Evolutionary conservation across 495 filamentous ascomycete genomes (phyloP), one percentile per base, ranked within the genome.

Genomic region (Lepraria neglecta): DNA sequence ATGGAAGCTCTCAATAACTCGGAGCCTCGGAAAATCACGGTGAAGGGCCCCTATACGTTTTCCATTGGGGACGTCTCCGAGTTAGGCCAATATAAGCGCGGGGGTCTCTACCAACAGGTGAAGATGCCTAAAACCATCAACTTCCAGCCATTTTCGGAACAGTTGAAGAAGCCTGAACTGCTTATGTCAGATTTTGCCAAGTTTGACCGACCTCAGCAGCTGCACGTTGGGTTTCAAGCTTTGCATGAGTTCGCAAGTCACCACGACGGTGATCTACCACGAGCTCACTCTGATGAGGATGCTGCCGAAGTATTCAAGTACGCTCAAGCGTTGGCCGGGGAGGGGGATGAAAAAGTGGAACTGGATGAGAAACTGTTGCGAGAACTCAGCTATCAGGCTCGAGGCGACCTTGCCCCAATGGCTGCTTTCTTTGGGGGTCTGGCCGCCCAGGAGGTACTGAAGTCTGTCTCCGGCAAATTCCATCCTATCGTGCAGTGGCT

Each of bases 401-500:
- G 80, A 35, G 95, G 95, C 64, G 91, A 97, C 68, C 75, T 99
- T 43, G 90, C 82, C 63, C 87, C 95, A 11, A 87, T 99, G 82
- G 90, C 91, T 28, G 92, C 95, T 19, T 89, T 97, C 76, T 96
- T 96, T 71, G 95, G 95, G 69, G 95, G 95, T 67, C 81, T 97
- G 62, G 87, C 89, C 44, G 95, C 95, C 11, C 95, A 99, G 73
- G 95, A 99, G 70, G 90, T 96, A 21, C 81, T 99, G 55, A 97
- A 99, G 74, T 89, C 92, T 45, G 89, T 99, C 27, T 99, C 95
- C 56, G 94, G 92, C 65, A 99, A 99, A 73, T 99, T 99, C 75
- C 81, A 87, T 64, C 95, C 95, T 5, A 85, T 97, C 61, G 80
- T 87, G 60, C 95, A 97, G 71, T 95, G 87, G 81, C 80, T 97